Evolutionary conservation across 768 basidiomycete genomes (phyloP).

Genomic region (Suillus placidus): DNA sequence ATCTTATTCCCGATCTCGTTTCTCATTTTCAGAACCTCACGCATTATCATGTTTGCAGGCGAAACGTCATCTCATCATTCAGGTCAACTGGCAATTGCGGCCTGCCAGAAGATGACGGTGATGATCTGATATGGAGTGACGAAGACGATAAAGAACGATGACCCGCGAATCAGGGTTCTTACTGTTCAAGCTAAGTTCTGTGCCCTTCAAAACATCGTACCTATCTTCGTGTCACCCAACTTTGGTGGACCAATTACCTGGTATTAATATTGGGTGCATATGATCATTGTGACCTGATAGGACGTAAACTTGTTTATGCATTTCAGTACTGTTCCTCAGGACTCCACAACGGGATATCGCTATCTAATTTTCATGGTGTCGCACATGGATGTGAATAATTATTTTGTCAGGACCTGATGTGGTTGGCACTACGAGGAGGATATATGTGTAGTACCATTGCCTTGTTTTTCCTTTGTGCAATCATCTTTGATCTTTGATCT

Average conservation of each 20-base stretch:
- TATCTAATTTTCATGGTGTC: not conserved
- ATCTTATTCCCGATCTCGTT: not conserved
- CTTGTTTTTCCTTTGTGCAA: not conserved
- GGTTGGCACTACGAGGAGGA: not conserved
- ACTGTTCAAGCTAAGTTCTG: not conserved
- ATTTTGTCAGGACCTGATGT: not conserved
- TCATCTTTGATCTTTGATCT: not conserved
- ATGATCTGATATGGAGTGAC: slow-evolving; percentile 56
- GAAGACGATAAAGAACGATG: slow-evolving; percentile 40
- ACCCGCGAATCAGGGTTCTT: not conserved
- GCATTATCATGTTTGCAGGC: slow-evolving; percentile 14
- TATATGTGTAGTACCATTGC: not conserved
- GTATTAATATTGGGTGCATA: not conserved
- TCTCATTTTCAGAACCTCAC: not conserved
- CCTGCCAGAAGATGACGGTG: slow-evolving; percentile 52
- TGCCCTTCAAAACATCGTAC: no score
- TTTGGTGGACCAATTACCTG: not conserved
- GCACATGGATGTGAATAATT: not conserved
- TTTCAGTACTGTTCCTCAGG: not conserved
- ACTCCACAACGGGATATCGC: not conserved
- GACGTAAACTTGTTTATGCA: not conserved
- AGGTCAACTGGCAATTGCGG: slow-evolving; percentile 43
- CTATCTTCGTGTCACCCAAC: not conserved
- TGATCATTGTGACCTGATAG: not conserved
- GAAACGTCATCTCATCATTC: slow-evolving; percentile 27